Base-by-base conservation (phyloP, 164 flowering plant genomes). In the Dillenia suffruticosa region DNA sequence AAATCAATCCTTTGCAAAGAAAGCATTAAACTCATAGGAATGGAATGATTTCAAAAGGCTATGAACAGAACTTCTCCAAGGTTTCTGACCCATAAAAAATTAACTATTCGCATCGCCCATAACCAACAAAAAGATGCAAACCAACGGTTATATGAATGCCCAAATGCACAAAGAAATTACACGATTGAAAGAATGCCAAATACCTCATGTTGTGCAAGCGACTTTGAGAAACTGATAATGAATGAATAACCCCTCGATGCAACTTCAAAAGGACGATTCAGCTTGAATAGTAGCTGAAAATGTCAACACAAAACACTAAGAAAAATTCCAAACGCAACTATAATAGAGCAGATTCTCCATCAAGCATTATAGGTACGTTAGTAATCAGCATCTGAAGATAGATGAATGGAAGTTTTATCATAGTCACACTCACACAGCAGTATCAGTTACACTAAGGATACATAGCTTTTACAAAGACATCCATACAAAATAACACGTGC, bases 181-280 rank as follows among this genome's bases (percentile, higher is more conserved):
- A 44, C 50, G 54, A 51, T 32, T 61, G 57, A 51, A 57, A 22
- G 53, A 54, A 45, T 17, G 58, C 14, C 51, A 61, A 58, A 43
- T 82, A 91, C 99, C 91, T 94, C 97, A 71, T 84, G 82, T 49
- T 69, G 46, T 62, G 88, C 75, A 74, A 94, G 74, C 52, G 88
- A 76, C 77, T 83, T 89, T n/a, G 99, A 84, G 77, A 91, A 94
- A 82, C 86, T 85, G 54, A 88, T 86, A 58, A 89, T 72, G 70
- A 91, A 94, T 12, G 92, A 71, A 75, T 89, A 89, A 59, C 99
- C 99, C 68, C 99, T 76, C 47, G 94, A 82, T 57, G 96, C 91
- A 79, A 91, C 99, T 75, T 89, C 99, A 77, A 80, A 80, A 7
- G 96, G 90, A 58, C 96, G 97, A 70, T 80, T 81, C 44, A 91